Evolutionary conservation across 1,284 basidiomycete genomes (phyloP).

Genomic region (Ustilago cynodontis): DNA sequence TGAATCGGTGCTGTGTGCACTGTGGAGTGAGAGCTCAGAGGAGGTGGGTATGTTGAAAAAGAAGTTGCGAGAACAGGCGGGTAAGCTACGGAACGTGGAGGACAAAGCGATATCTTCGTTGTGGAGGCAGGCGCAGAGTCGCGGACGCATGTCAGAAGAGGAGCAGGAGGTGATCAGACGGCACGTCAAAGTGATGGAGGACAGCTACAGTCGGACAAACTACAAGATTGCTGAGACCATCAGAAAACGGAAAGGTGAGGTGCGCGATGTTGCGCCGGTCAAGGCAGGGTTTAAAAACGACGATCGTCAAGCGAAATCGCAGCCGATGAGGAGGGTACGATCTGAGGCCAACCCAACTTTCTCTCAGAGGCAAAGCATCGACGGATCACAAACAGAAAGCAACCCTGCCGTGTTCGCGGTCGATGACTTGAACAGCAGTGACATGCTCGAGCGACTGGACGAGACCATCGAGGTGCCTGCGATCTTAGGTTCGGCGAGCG

Average conservation of each 20-base stretch:
- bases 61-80: constrained; percentile 12
- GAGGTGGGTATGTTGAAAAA: constrained; percentile 20
- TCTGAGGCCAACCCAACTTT: constrained; percentile 19
- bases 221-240: constrained; percentile 8
- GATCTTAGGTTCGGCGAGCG: constrained; percentile 24
- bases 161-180: constrained; percentile 12
- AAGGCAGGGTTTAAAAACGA: background rate
- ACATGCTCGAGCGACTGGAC: constrained; percentile 7
- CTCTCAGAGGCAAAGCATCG: background rate
- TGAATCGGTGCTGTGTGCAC: constrained; percentile 34
- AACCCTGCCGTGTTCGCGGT: background rate
- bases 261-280: background rate
- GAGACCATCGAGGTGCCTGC: constrained; percentile 31
- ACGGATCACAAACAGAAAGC: background rate
- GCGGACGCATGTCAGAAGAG: constrained; percentile 10
- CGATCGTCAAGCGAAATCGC: background rate
- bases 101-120: constrained; percentile 31
- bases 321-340: constrained; percentile 26
- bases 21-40: constrained; percentile 32
- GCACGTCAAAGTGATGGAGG: constrained; percentile 31
- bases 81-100: constrained; percentile 25
- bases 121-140: constrained; percentile 24
- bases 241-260: constrained; percentile 5
- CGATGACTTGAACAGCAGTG: constrained; percentile 21
- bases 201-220: constrained; percentile 29